Conservation (phyloP, 2,329 filamentous ascomycete genomes). For the Ceratocystis smalleyi region DNA sequence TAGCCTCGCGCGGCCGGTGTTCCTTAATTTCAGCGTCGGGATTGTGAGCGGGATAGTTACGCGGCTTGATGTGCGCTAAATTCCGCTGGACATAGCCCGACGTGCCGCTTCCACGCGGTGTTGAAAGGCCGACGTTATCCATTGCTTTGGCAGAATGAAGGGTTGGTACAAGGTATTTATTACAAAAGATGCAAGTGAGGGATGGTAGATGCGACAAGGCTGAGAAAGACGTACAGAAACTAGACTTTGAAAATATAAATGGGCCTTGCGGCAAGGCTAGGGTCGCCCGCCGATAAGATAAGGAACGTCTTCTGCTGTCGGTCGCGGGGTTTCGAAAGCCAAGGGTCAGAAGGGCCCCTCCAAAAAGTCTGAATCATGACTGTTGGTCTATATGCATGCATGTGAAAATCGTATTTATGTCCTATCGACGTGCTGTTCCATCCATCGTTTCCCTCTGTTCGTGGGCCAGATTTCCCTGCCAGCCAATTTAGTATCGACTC, state of each 20-base stretch:
- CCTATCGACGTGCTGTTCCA: no score
- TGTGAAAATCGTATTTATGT: neutral
- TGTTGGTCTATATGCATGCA: neutral
- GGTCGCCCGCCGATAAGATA: constrained; percentile 14
- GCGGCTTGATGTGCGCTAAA: constrained; percentile 70
- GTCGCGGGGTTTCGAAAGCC: constrained; percentile 1
- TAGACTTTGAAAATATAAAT: neutral
- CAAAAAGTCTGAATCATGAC: neutral
- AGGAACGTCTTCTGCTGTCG: neutral
- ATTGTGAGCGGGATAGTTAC: constrained; percentile 48
- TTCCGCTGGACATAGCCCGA: constrained; percentile 97
- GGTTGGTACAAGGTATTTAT: neutral
- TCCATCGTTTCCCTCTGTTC: no score
- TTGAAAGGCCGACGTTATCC: constrained; percentile 85
- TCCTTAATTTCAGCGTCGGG: constrained; percentile 56
- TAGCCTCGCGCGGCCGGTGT: constrained; percentile 68
- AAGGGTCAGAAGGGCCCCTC: neutral
- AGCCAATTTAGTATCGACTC: no score
- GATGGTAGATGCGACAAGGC: constrained; percentile 9
- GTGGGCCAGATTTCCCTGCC: no score
- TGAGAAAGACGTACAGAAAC: neutral
- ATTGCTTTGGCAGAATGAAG: neutral
- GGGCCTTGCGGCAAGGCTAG: constrained; percentile 10
- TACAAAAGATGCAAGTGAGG: neutral
- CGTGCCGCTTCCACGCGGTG: constrained; percentile 85